Base-by-base conservation (phyloP, 306 rosid species). In the Dalbergia cultrata region DNA sequence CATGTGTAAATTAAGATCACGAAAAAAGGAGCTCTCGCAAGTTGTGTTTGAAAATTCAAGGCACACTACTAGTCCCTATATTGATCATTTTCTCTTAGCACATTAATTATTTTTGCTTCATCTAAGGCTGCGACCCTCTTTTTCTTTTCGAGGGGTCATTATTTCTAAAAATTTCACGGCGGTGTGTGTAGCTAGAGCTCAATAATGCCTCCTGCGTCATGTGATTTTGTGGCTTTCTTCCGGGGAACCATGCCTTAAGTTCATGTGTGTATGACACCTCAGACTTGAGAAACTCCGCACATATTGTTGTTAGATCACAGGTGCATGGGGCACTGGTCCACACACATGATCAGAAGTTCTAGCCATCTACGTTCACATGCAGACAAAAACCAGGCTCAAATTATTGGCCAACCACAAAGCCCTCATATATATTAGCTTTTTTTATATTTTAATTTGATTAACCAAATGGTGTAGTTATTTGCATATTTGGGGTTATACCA, bases 171-270 rank as follows among this genome's bases (percentile, higher is more conserved):
- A 37, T 47, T 83, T 33, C 16, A 34, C 53, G n/a, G 9, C 58
- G 60, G 49, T 83, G 72, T 52, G 41, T 70, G 41, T 53, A 14
- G 66, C 58, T 58, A 47, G 26, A 54, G 21, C 16, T 70, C 86
- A 44, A 49, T 35, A 70, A 64, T 64, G 49, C 19, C n/a, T 53
- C 59, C 13, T 59, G 43, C 39, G 68, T 60, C 62, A 39, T 9
- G 47, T 72, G 75, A 77, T 66, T 67, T 67, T 77, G 70, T 60
- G 78, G 83, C 77, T 47, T 72, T 58, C 21, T 77, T 60, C 69
- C 26, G 17, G 83, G 84, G 83, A 74, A 68, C 83, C 79, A 74
- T 82, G 82, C 53, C 75, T 77, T 34, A 44, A 85, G 52, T 77
- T 82, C 86, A 81, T 78, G 72, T 56, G 67, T 77, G 19, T 53